Conservation (phyloP, 2,329 filamentous ascomycete genomes). For the Penicillium sp. region DNA sequence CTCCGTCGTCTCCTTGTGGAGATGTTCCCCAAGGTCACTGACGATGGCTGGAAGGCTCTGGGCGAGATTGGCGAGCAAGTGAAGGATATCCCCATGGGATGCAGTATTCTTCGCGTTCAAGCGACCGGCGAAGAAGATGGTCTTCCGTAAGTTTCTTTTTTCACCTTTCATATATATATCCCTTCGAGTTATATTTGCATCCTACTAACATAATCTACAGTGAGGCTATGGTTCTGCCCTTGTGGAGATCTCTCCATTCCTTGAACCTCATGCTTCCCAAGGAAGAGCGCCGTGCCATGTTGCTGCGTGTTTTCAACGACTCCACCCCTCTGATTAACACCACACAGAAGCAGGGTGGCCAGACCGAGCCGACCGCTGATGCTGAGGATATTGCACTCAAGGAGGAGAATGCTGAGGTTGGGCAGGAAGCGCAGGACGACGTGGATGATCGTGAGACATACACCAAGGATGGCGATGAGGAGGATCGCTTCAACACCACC, state of each 20-base stretch:
- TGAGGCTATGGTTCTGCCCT: constrained; percentile 82
- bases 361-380: constrained; percentile 20
- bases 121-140: constrained; percentile 63
- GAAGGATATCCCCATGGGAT: constrained; percentile 78
- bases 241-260: constrained; percentile 90
- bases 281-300: constrained; percentile 89
- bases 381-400: constrained; percentile 39
- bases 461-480: constrained; percentile 45
- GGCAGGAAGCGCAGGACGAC: constrained; percentile 42
- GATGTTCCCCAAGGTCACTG: constrained; percentile 90
- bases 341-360: constrained; percentile 29
- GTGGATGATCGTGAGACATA: constrained; percentile 45
- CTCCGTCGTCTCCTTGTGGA: constrained; percentile 80
- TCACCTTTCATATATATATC: background rate
- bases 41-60: constrained; percentile 70
- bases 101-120: constrained; percentile 83
- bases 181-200: background rate
- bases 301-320: constrained; percentile 88
- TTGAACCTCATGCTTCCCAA: constrained; percentile 98
- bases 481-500: constrained; percentile 48
- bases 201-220: constrained; percentile 31
- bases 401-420: constrained; percentile 39
- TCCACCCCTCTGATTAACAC: constrained; percentile 75
- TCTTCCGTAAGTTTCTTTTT: constrained; percentile 45
- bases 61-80: constrained; percentile 86